Conservation (phyloP, 225 moss, liverwort and hornwort genomes). For the Climacium dendroides region DNA sequence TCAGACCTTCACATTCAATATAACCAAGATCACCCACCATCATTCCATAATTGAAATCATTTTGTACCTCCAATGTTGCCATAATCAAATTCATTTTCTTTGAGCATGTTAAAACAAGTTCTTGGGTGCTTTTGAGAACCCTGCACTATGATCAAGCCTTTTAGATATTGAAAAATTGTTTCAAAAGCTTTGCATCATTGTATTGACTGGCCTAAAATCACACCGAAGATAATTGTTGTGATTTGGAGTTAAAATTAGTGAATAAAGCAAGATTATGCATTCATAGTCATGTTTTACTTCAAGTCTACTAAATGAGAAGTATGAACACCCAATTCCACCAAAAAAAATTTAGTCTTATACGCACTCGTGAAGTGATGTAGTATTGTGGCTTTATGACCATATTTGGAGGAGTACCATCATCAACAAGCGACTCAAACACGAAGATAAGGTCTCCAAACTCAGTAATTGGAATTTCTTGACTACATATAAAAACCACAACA, state of each 20-base stretch:
- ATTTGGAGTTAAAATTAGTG: neutral
- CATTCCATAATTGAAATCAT: neutral
- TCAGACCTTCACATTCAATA: too few relatives aligned
- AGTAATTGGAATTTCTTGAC: neutral
- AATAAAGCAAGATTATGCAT: neutral
- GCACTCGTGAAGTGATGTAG: constrained; percentile 5
- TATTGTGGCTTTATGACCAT: constrained; percentile 10
- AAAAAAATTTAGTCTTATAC: neutral
- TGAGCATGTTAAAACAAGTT: neutral
- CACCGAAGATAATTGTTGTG: neutral
- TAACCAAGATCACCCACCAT: neutral
- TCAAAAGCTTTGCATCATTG: neutral
- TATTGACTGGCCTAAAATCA: too few relatives aligned
- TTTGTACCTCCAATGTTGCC: neutral
- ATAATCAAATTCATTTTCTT: neutral
- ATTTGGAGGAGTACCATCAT: neutral
- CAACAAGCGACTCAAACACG: neutral
- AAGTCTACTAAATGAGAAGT: neutral
- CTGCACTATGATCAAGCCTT: neutral
- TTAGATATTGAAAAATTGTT: neutral
- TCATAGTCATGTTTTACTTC: neutral
- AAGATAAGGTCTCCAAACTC: constrained; percentile 10
- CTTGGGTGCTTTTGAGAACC: neutral
- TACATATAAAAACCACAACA: neutral
- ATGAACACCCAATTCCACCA: neutral